Percentiles rank a stretch among this genome's conserved stretches.
phyloP scores from a whole-genome alignment of 2,329 filamentous ascomycete genomes.

The Fonsecaea nubica region DNA sequence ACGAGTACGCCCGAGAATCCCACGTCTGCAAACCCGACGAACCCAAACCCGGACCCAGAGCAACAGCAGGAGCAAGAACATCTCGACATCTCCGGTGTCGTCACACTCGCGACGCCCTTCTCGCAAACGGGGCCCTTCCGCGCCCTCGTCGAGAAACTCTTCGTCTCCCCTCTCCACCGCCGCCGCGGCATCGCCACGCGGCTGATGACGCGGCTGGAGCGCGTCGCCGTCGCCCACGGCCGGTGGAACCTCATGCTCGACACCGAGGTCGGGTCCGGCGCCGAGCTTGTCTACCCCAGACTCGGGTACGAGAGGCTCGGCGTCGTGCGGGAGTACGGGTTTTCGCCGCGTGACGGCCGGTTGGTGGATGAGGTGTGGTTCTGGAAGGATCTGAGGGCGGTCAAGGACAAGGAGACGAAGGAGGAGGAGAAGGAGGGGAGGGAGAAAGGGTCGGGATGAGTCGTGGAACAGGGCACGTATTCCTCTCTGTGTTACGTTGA shows the following conservation, averaged over 20 bases:
- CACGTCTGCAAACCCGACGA: too few relatives aligned
- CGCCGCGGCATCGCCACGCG: constrained; percentile 59
- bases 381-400: constrained; percentile 39
- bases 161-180: constrained; percentile 61
- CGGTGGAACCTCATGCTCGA: constrained; percentile 62
- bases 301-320: constrained; percentile 65
- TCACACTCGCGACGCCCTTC: constrained; percentile 60
- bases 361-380: constrained; percentile 48
- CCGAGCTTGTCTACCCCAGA: constrained; percentile 61
- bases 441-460: neutral
- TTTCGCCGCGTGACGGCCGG: constrained; percentile 59
- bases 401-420: neutral
- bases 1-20: too few relatives aligned
- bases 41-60: too few relatives aligned
- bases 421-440: constrained; percentile 9
- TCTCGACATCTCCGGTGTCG: constrained; percentile 56
- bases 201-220: constrained; percentile 63
- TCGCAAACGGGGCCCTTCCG: constrained; percentile 65
- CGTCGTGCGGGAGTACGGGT: constrained; percentile 61
- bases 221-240: constrained; percentile 57
- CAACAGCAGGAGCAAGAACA: neutral
- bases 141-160: constrained; percentile 63
- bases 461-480: too few relatives aligned
- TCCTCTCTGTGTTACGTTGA: too few relatives aligned
- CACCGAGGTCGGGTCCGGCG: constrained; percentile 59